A percentile compares a stretch with the other conserved stretches of the same genome.
Evolutionary conservation across 495 filamentous ascomycete genomes (phyloP).

Genomic region (Lepidopterella palustris): DNA sequence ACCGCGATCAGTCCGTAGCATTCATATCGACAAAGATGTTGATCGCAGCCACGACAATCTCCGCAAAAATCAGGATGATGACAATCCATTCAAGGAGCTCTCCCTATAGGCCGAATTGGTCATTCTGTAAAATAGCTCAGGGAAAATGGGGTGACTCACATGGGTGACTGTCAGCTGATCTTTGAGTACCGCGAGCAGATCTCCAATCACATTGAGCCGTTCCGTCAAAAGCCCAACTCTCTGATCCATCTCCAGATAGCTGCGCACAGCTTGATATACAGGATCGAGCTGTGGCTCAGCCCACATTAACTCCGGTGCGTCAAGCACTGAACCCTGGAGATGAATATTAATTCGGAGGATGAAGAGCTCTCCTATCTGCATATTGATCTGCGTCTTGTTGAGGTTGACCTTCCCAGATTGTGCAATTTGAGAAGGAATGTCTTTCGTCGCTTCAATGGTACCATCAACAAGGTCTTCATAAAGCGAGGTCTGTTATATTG

Average conservation of each 20-base stretch:
- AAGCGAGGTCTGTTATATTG: slow-evolving; percentile 64
- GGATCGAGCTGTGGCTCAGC: slow-evolving; percentile 93
- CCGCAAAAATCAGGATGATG: slow-evolving; percentile 90
- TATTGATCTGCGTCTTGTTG: slow-evolving; percentile 81
- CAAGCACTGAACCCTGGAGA: slow-evolving; percentile 92
- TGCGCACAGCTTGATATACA: slow-evolving; percentile 87
- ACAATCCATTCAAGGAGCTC: slow-evolving; percentile 47
- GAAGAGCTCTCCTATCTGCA: slow-evolving; percentile 97
- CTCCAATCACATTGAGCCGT: slow-evolving; percentile 84
- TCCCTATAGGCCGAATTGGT: slow-evolving; percentile 10
- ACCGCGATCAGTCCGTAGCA: slow-evolving; percentile 48
- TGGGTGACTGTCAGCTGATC: slow-evolving; percentile 96
- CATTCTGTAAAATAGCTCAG: neutral
- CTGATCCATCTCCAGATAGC: slow-evolving; percentile 97
- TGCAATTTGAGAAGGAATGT: slow-evolving; percentile 84
- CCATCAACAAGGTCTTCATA: slow-evolving; percentile 95
- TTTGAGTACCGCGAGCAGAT: slow-evolving; percentile 88
- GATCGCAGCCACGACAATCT: slow-evolving; percentile 88
- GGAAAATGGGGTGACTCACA: slow-evolving; percentile 8
- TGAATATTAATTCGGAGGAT: slow-evolving; percentile 97
- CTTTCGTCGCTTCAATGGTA: slow-evolving; percentile 83
- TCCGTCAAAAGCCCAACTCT: slow-evolving; percentile 85
- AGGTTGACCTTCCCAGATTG: slow-evolving; percentile 84
- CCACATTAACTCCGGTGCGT: slow-evolving; percentile 97
- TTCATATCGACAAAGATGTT: slow-evolving; percentile 96